Percentiles rank a stretch among this genome's conserved stretches.
phyloP scores from a whole-genome alignment of 2,329 filamentous ascomycete genomes.

The Stachybotrys chlorohalonatus region DNA sequence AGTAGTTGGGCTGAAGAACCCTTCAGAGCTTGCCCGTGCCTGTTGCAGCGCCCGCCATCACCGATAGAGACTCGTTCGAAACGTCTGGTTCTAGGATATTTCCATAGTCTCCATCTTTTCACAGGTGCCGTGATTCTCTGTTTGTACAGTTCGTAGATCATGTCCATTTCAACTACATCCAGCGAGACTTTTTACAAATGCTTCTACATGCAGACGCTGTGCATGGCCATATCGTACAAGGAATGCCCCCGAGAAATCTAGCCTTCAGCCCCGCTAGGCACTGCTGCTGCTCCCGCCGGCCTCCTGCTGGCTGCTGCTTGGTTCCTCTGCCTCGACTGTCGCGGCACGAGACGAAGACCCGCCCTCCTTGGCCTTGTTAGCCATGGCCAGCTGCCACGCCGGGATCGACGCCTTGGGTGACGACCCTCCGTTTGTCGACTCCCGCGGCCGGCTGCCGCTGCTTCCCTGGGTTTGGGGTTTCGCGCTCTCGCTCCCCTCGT shows the following conservation, averaged over 20 bases:
- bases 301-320: not conserved
- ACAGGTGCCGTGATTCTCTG: constrained; percentile 15
- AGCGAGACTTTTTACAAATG: not conserved
- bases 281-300: not conserved
- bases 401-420: constrained; percentile 59
- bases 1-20: too few species aligned
- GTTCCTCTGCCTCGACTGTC: not conserved
- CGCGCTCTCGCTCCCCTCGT: constrained; percentile 15
- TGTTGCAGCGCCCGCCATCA: too few species aligned
- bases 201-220: not conserved
- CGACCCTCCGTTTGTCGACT: constrained; percentile 27
- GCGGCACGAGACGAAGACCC: constrained; percentile 16
- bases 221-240: not conserved
- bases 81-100: too few species aligned
- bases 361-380: constrained; percentile 36
- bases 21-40: too few species aligned
- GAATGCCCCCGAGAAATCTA: not conserved
- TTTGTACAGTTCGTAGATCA: too few species aligned
- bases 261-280: not conserved
- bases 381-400: constrained; percentile 69
- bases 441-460: constrained; percentile 18
- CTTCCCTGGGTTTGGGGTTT: constrained; percentile 13
- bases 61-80: too few species aligned
- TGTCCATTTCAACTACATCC: not conserved
- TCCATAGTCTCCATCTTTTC: constrained; percentile 24